Evolutionary conservation across 2,329 filamentous ascomycete genomes (phyloP).

Genomic region (Cercospora citrullina): DNA sequence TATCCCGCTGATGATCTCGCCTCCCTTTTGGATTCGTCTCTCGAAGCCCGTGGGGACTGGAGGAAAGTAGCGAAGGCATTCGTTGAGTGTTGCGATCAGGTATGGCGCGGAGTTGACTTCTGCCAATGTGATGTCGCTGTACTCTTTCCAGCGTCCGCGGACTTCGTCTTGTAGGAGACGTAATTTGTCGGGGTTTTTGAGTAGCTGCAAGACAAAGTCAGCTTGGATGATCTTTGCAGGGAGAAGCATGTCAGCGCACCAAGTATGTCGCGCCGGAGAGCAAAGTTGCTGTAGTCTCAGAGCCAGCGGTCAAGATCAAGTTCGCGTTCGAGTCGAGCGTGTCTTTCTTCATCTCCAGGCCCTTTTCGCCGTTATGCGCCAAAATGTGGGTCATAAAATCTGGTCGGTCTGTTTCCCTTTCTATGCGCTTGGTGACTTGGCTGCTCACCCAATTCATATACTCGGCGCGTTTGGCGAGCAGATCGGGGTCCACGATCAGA

Average conservation of each 20-base stretch:
- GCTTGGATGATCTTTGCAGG: background rate
- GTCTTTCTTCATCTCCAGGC: conserved; percentile 25
- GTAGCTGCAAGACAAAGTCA: conserved; percentile 30
- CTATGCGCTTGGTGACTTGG: conserved; percentile 34
- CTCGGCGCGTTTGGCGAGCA: conserved; percentile 28
- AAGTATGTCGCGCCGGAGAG: conserved; percentile 46
- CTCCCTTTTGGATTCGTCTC: conserved; percentile 30
- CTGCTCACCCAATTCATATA: conserved; percentile 30
- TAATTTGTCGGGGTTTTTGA: conserved; percentile 42
- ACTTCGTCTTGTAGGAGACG: conserved; percentile 46
- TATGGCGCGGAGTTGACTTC: conserved; percentile 36
- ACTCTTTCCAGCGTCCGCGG: conserved; percentile 40
- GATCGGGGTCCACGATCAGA: conserved; percentile 26
- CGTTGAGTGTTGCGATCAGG: conserved; percentile 47
- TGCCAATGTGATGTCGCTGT: conserved; percentile 33
- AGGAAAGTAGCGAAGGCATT: conserved; percentile 48
- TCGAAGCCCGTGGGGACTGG: conserved; percentile 46
- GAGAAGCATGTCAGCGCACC: background rate
- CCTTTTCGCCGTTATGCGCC: conserved; percentile 39
- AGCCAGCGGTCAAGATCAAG: conserved; percentile 52
- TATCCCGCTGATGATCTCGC: conserved; percentile 33
- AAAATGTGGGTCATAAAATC: conserved; percentile 54
- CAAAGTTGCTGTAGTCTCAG: conserved; percentile 54
- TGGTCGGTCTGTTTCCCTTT: conserved; percentile 33
- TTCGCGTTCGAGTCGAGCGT: conserved; percentile 46